Evolutionary conservation across 116 monocot species (phyloP).

Genomic region (Dioscorea cayenensis): DNA sequence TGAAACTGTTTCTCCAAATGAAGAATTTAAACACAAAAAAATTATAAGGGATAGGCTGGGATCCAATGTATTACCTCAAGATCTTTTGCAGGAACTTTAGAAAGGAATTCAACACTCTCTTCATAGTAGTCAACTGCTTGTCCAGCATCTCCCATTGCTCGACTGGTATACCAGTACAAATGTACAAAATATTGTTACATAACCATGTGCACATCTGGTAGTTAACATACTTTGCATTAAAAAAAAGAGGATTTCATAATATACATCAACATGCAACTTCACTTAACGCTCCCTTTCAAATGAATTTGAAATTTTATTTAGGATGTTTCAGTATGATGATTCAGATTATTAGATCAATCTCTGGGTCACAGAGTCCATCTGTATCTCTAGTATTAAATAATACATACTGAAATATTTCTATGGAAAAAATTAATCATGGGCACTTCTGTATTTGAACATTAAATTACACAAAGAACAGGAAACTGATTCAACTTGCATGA

Average conservation of each 20-base stretch:
- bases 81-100: conserved; percentile 64
- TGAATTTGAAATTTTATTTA: no score
- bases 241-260: neutral
- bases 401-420: no score
- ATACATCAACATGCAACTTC: neutral
- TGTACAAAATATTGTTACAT: neutral
- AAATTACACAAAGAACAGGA: no score
- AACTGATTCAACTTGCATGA: no score
- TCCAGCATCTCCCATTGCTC: conserved; percentile 61
- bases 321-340: no score
- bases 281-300: no score
- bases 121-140: conserved; percentile 76
- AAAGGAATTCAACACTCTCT: conserved; percentile 83
- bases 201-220: neutral
- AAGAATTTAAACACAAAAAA: neutral
- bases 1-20: neutral
- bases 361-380: no score
- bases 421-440: no score
- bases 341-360: no score
- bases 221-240: neutral
- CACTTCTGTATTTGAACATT: no score
- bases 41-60: neutral
- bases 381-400: no score
- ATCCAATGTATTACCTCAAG: conserved; percentile 51
- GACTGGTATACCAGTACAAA: conserved; percentile 38